Evolutionary conservation across 2,329 filamentous ascomycete species (phyloP).

Genomic region (Penicillium sp.): DNA sequence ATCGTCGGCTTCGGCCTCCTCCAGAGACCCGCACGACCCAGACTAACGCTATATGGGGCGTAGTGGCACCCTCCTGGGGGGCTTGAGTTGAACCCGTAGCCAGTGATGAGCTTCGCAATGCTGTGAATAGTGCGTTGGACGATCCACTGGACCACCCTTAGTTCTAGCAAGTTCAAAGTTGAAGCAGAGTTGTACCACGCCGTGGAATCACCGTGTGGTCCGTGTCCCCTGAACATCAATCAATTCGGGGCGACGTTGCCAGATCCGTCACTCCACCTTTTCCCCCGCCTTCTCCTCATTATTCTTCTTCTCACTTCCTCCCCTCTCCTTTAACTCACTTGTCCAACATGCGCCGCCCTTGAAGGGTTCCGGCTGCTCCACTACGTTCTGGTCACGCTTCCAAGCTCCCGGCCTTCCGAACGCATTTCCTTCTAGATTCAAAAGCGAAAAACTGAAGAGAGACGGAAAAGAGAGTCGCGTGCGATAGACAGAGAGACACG

Average conservation of each 20-base stretch:
- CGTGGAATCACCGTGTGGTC: constrained; percentile 15
- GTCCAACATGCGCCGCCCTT: constrained; percentile 26
- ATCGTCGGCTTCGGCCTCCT: constrained; percentile 16
- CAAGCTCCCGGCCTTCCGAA: constrained; percentile 11
- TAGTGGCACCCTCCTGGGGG: background rate
- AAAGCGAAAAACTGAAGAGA: background rate
- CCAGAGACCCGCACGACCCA: constrained; percentile 9
- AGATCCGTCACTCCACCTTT: constrained; percentile 22
- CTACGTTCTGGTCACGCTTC: constrained; percentile 34
- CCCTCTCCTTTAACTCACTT: constrained; percentile 10
- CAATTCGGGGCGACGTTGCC: constrained; percentile 25
- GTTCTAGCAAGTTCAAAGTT: background rate
- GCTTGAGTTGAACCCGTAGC: background rate
- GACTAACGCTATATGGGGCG: constrained; percentile 5
- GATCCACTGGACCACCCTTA: background rate
- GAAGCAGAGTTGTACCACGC: background rate
- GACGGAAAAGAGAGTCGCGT: background rate
- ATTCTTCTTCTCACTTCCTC: constrained; percentile 12
- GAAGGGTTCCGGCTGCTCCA: constrained; percentile 29
- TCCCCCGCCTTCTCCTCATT: constrained; percentile 9
- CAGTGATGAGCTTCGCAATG: background rate
- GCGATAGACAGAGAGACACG: background rate
- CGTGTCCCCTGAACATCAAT: constrained; percentile 24
- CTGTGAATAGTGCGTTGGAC: background rate
- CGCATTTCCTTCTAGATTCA: constrained; percentile 15